These are phyloP conservation scores for Byssochlamys sp. DNA, from an alignment of 2,329 filamentous ascomycete species.

Conservation along the genomic window DNA sequence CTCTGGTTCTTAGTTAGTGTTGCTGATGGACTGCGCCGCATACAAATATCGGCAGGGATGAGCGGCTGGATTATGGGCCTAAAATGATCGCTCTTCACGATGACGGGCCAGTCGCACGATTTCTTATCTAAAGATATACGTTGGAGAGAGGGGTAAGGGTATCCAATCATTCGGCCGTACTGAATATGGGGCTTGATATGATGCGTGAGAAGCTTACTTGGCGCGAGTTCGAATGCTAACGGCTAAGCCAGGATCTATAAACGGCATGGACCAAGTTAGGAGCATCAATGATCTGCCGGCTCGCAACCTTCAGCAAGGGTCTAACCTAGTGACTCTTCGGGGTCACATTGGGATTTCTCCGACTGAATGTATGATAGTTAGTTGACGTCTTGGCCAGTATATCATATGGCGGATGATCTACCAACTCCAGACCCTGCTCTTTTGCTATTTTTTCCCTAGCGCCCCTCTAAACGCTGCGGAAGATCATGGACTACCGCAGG, in stretches of 20 bases:
- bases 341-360: not conserved
- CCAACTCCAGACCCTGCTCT: not conserved
- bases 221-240: not conserved
- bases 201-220: not conserved
- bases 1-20: not conserved
- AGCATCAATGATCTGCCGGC: not conserved
- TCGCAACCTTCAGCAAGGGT: not conserved
- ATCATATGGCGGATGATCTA: not conserved
- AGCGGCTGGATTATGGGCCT: not conserved
- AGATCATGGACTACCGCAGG: not conserved
- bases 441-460: not conserved
- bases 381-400: not conserved
- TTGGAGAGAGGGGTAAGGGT: not conserved
- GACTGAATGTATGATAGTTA: not conserved
- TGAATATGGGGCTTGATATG: not conserved
- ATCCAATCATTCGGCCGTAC: not conserved
- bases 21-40: not conserved
- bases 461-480: not conserved
- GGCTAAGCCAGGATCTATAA: not conserved
- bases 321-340: not conserved
- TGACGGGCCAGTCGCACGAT: not conserved
- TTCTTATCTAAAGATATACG: not conserved
- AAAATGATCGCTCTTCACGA: not conserved
- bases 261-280: not conserved
- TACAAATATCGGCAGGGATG: not conserved